phyloP scores from a whole-genome alignment of 2,329 filamentous ascomycete species.

The Podosphaera aphanis region DNA sequence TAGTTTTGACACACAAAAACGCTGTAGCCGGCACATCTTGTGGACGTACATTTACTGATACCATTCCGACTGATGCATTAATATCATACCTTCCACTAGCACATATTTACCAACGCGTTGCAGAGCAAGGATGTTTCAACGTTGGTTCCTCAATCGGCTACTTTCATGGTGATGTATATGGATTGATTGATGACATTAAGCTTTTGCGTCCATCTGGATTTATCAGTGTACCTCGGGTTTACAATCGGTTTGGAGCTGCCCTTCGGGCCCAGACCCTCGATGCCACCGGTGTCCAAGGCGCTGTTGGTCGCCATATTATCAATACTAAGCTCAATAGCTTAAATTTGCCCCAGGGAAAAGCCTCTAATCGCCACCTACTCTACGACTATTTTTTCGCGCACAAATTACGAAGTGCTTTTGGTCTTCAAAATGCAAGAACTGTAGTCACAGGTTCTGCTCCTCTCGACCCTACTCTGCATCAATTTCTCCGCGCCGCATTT shows the following conservation, averaged over 20 bases:
- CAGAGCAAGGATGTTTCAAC: slow-evolving; percentile 53
- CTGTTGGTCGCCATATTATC: slow-evolving; percentile 59
- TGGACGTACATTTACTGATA: slow-evolving; percentile 29
- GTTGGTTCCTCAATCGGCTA: slow-evolving; percentile 61
- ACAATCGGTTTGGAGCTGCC: slow-evolving; percentile 68
- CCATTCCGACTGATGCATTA: slow-evolving; percentile 32
- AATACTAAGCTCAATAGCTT: slow-evolving; percentile 59
- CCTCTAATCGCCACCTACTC: slow-evolving; percentile 54
- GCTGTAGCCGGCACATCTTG: slow-evolving; percentile 50
- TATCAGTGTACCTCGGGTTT: slow-evolving; percentile 74
- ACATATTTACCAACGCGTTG: slow-evolving; percentile 76
- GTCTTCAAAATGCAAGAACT: slow-evolving; percentile 45
- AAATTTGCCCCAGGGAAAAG: slow-evolving; percentile 44
- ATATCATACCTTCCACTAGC: slow-evolving; percentile 82
- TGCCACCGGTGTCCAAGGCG: slow-evolving; percentile 55
- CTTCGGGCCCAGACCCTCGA: slow-evolving; percentile 62
- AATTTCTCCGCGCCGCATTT: slow-evolving; percentile 70
- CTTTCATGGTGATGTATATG: slow-evolving; percentile 76
- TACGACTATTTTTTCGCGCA: slow-evolving; percentile 78
- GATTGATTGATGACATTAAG: slow-evolving; percentile 80
- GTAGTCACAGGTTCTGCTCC: slow-evolving; percentile 83
- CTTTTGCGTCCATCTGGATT: slow-evolving; percentile 61
- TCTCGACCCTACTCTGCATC: slow-evolving; percentile 66
- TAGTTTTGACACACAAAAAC: slow-evolving; percentile 59
- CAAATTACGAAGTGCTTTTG: slow-evolving; percentile 66